Percentiles rank a stretch among this genome's conserved stretches.
Conservation (phyloP, 495 filamentous ascomycete genomes). For the Entonaema liquescens region DNA sequence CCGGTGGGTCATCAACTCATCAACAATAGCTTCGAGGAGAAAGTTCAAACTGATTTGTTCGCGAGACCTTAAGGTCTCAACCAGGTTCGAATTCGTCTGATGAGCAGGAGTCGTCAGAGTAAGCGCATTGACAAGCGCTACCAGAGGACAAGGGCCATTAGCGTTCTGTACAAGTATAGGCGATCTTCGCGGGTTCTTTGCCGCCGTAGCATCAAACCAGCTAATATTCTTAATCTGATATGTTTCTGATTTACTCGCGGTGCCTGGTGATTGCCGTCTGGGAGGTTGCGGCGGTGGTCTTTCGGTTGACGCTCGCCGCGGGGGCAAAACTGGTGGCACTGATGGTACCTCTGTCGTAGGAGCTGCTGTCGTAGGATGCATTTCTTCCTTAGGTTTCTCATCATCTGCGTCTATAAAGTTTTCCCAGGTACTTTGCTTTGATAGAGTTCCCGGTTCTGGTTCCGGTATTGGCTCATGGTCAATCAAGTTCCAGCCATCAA, state of each 20-base stretch:
- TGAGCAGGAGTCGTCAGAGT: conserved; percentile 76
- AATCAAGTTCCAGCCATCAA: conserved; percentile 60
- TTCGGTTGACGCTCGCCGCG: conserved; percentile 45
- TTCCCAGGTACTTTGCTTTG: conserved; percentile 52
- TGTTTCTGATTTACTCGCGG: conserved; percentile 52
- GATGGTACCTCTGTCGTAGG: not conserved
- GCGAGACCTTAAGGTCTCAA: conserved; percentile 75
- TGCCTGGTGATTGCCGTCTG: conserved; percentile 43
- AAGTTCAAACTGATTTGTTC: conserved; percentile 89
- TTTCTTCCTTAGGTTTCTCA: conserved; percentile 31
- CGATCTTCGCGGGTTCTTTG: conserved; percentile 57
- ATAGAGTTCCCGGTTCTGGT: conserved; percentile 32
- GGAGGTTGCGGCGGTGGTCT: conserved; percentile 47
- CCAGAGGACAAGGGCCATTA: conserved; percentile 92
- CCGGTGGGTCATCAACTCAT: conserved; percentile 80
- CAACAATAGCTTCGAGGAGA: conserved; percentile 86
- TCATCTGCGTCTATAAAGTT: conserved; percentile 47
- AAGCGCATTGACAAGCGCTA: conserved; percentile 93
- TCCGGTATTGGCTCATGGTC: conserved; percentile 51
- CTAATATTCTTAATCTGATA: conserved; percentile 59
- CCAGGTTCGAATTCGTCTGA: conserved; percentile 69
- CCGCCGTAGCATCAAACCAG: conserved; percentile 53
- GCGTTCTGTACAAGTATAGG: conserved; percentile 91
- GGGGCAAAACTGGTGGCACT: conserved; percentile 50
- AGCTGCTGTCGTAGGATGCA: conserved; percentile 1